phyloP scores from a whole-genome alignment of 2,329 filamentous ascomycete species.

The Lachnum nothofagi region DNA sequence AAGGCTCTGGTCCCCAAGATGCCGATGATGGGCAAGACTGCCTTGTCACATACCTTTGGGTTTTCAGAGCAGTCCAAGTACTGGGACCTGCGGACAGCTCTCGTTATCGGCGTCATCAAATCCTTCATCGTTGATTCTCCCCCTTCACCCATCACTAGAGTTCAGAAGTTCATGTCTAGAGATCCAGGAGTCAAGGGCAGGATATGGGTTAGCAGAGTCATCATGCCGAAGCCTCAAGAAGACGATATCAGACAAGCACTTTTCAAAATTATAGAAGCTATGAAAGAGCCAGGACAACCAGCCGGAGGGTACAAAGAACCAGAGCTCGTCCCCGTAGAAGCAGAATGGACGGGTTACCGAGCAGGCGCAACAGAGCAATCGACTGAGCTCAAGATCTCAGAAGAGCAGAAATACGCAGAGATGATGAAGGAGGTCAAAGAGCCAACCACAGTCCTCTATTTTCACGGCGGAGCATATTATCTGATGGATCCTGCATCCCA shows the following conservation, averaged over 20 bases:
- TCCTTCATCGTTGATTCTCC: constrained; percentile 46
- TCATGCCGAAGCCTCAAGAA: constrained; percentile 53
- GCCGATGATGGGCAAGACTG: constrained; percentile 58
- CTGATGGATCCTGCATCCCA: constrained; percentile 67
- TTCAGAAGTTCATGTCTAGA: constrained; percentile 58
- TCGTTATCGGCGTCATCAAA: constrained; percentile 69
- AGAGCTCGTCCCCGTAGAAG: constrained; percentile 54
- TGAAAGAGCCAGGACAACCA: constrained; percentile 38
- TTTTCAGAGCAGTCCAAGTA: constrained; percentile 67
- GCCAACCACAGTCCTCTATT: constrained; percentile 62
- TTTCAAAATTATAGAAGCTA: constrained; percentile 50
- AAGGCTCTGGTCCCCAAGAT: constrained; percentile 45
- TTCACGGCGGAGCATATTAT: constrained; percentile 73
- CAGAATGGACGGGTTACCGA: constrained; percentile 72
- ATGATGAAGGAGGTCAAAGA: constrained; percentile 64
- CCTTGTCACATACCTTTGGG: constrained; percentile 59
- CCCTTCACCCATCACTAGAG: constrained; percentile 45
- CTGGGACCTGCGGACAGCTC: constrained; percentile 70
- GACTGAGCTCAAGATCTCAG: constrained; percentile 50
- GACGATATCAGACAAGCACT: constrained; percentile 54
- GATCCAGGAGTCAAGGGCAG: constrained; percentile 69
- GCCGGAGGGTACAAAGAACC: constrained; percentile 43
- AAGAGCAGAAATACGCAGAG: constrained; percentile 58
- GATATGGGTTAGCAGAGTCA: constrained; percentile 74
- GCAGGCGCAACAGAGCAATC: constrained; percentile 46